Conservation (phyloP, 176 grass and related monocot genomes). For the Avena eriantha region DNA sequence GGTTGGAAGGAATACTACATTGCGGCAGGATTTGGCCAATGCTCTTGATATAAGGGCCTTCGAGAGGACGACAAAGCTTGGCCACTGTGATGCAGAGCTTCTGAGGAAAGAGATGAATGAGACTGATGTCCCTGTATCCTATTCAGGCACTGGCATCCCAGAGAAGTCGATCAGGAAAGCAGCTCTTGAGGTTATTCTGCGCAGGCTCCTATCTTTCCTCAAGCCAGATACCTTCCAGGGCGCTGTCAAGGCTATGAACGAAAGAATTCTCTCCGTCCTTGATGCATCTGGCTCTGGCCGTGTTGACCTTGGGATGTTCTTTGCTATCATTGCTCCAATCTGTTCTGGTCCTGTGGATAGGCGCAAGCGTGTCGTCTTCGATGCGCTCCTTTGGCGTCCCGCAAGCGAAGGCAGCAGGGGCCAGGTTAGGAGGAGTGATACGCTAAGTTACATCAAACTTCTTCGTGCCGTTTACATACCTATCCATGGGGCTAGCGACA, state of each 20-base stretch:
- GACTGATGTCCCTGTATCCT: conserved; percentile 93
- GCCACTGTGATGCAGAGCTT: conserved; percentile 67
- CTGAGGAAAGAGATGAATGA: conserved; percentile 93
- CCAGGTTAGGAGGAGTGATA: conserved; percentile 84
- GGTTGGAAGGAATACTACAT: conserved; percentile 69
- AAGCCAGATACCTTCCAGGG: conserved; percentile 94
- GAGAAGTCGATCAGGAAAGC: conserved; percentile 95
- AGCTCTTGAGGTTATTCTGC: conserved; percentile 86
- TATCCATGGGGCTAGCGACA: conserved; percentile 76
- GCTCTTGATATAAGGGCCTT: conserved; percentile 95
- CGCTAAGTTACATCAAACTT: conserved; percentile 76
- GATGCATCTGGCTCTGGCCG: conserved; percentile 85
- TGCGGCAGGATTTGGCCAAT: conserved; percentile 88
- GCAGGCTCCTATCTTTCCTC: conserved; percentile 83
- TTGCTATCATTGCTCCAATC: conserved; percentile 86
- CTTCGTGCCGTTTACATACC: conserved; percentile 88
- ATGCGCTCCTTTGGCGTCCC: conserved; percentile 91
- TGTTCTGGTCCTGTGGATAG: conserved; percentile 72
- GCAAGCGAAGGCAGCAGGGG: conserved; percentile 66
- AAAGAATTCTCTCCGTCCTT: conserved; percentile 85
- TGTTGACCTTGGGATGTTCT: conserved; percentile 95
- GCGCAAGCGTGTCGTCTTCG: conserved; percentile 77
- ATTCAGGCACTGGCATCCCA: conserved; percentile 73
- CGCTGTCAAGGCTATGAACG: conserved; percentile 85
- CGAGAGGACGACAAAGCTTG: conserved; percentile 78